Percentiles rank a stretch among this genome's conserved stretches.
Evolutionary conservation across 1,284 basidiomycete genomes (phyloP).

Genomic region (Coniferiporia sulphurascens): DNA sequence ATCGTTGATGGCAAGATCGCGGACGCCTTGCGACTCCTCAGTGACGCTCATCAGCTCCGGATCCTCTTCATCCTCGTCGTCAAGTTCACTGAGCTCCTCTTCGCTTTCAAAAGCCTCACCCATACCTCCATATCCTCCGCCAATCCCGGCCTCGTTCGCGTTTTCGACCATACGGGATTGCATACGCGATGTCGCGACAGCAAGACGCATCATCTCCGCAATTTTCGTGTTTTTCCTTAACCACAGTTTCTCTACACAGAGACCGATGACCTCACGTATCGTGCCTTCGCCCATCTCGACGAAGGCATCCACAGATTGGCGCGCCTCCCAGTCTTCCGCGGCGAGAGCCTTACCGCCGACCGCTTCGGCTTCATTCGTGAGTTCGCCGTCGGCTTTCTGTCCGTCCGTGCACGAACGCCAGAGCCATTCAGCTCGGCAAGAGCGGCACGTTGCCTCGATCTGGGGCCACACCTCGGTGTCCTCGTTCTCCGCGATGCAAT

Average conservation of each 20-base stretch:
- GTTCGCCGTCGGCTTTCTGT: slow-evolving; percentile 30
- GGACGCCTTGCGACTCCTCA: slow-evolving; percentile 54
- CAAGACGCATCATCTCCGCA: slow-evolving; percentile 58
- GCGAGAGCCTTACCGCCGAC: slow-evolving; percentile 42
- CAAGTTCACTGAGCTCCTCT: slow-evolving; percentile 18
- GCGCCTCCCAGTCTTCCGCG: slow-evolving; percentile 59
- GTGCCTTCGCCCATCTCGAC: slow-evolving; percentile 69
- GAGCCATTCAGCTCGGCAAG: slow-evolving; percentile 56
- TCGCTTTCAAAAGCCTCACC: slow-evolving; percentile 17
- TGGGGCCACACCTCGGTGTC: slow-evolving; percentile 62
- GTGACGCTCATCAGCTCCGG: slow-evolving; percentile 52
- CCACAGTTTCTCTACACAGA: slow-evolving; percentile 68
- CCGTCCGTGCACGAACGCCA: slow-evolving; percentile 37
- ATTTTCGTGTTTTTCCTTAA: slow-evolving; percentile 58
- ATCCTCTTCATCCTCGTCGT: slow-evolving; percentile 39
- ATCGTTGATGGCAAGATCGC: slow-evolving; percentile 63
- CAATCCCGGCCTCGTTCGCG: slow-evolving; percentile 23
- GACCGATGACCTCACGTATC: slow-evolving; percentile 51
- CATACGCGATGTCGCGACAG: slow-evolving; percentile 54
- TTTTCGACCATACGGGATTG: slow-evolving; percentile 24
- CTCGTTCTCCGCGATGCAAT: slow-evolving; percentile 58
- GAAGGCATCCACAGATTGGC: slow-evolving; percentile 56
- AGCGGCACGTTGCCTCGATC: slow-evolving; percentile 59
- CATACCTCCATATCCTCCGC: slow-evolving; percentile 17
- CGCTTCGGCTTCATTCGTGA: slow-evolving; percentile 50